A percentile compares a stretch with the other conserved stretches of the same genome.
Conservation (phyloP, 176 grass and related monocot genomes). For the Carex myosuroides region DNA sequence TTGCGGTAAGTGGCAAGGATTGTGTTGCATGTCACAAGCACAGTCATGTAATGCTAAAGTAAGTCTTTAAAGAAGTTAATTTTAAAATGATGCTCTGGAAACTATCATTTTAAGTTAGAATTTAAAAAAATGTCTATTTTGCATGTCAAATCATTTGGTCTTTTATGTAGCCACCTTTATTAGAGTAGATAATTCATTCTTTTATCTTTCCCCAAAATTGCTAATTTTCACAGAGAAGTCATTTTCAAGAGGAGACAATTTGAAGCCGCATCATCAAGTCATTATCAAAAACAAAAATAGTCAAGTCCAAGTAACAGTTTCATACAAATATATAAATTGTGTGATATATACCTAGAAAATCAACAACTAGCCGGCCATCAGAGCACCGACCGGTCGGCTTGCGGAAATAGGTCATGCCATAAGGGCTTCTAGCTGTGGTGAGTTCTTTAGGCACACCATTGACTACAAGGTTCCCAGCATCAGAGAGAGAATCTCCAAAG, state of each 20-base stretch:
- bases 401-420: slow-evolving; percentile 73
- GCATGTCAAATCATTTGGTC: slow-evolving; percentile 4
- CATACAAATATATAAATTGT: neutral
- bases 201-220: neutral
- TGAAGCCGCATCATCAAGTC: neutral
- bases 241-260: slow-evolving; percentile 2
- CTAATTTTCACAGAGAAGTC: neutral
- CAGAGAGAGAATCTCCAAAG: slow-evolving; percentile 81
- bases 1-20: neutral
- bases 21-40: neutral
- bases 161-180: neutral
- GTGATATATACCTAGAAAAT: slow-evolving; percentile 48
- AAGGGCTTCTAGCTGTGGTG: slow-evolving; percentile 52
- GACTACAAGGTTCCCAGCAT: slow-evolving; percentile 63
- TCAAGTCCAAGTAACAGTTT: neutral
- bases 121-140: neutral
- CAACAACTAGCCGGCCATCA: slow-evolving; percentile 77
- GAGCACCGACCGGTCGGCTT: slow-evolving; percentile 69
- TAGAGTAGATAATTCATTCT: neutral
- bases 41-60: no score
- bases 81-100: neutral
- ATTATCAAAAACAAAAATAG: neutral
- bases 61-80: neutral
- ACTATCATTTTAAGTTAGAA: neutral
- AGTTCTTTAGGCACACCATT: slow-evolving; percentile 40